Conservation (phyloP, 768 basidiomycete genomes). For the Hirschioporus abietinus region DNA sequence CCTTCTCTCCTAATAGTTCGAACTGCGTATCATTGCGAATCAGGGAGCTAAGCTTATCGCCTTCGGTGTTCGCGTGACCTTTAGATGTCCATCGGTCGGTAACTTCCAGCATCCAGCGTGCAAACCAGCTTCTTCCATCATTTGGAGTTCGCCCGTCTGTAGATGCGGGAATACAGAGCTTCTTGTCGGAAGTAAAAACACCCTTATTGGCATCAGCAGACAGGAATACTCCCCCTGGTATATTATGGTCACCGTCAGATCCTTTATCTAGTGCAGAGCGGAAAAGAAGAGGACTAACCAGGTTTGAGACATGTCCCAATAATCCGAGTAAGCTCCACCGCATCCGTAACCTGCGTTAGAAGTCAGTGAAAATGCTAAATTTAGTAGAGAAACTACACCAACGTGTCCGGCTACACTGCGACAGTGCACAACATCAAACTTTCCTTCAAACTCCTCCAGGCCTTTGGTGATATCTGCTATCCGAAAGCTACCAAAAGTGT, state of each 20-base stretch:
- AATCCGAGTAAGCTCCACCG: background rate
- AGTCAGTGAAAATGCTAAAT: background rate
- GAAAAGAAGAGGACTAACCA: background rate
- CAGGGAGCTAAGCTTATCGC: constrained; percentile 2
- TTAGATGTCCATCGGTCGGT: background rate
- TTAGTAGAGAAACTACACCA: constrained; percentile 3
- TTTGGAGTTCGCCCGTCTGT: background rate
- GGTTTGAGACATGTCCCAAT: constrained; percentile 3
- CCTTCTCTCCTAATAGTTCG: background rate
- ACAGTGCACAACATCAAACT: constrained; percentile 24
- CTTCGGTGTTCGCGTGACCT: constrained; percentile 10
- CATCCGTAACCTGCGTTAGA: background rate
- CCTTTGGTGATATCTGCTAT: constrained; percentile 20
- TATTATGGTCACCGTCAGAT: background rate
- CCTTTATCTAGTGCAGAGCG: background rate
- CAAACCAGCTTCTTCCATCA: constrained; percentile 18
- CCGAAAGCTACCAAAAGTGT: constrained; percentile 16
- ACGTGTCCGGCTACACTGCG: constrained; percentile 24
- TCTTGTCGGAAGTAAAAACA: constrained; percentile 12
- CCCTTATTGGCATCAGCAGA: constrained; percentile 19
- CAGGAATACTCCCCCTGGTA: constrained; percentile 20
- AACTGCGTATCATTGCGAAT: background rate
- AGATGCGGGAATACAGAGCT: background rate
- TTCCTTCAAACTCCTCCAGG: constrained; percentile 16
- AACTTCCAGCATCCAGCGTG: constrained; percentile 18